Evolutionary conservation across 768 basidiomycete genomes (phyloP), one percentile per base, ranked within the genome.

Genomic region (Hygrocybe punicea): DNA sequence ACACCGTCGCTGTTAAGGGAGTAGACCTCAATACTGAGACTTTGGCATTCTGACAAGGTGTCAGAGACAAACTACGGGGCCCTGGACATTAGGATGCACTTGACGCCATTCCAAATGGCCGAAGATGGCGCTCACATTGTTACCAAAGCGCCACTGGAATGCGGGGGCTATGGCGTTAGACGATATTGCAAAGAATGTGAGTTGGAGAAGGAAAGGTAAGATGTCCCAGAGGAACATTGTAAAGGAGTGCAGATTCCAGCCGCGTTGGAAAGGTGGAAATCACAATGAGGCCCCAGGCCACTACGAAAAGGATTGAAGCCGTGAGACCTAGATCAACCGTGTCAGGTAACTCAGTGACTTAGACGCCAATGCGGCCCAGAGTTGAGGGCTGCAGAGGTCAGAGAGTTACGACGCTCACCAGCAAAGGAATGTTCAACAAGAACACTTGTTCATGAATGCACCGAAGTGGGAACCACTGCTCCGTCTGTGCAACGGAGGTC

Each of bases 141-240:
- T 57, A 16, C 56, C 51, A 57, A 74, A 74, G 60, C 63, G 60
- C 74, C 74, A 75, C 53, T 66, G 60, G 53, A 76, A 75, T 25
- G 61, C 60, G 56, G 17, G 55, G 11, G 48, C 59, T 51, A 65
- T 62, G 2, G 63, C 66, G 34, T 37, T 24, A 39, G 56, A 60
- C 17, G 46, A 19, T 16, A 36, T 33, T 17, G 56, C 49, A 23
- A 59, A 72, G 71, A 78, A 78, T 58, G 76, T 69, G 14, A 21
- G 17, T 23, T 37, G 34, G 19, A 49, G 36, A 36, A 19, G 14
- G 45, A 51, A 56, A 9, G 17, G 9, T 5, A 52, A 17, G 46
- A 25, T 21, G 34, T 6, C 14, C 23, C 34, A 34, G 17, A 23
- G 29, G 6, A 25, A 8, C 42, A 55, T 55, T 13, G 29, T 14